These are phyloP conservation scores for Phoma herbarum DNA, from an alignment of 2,329 filamentous ascomycete genomes.

Conservation along the genomic window DNA sequence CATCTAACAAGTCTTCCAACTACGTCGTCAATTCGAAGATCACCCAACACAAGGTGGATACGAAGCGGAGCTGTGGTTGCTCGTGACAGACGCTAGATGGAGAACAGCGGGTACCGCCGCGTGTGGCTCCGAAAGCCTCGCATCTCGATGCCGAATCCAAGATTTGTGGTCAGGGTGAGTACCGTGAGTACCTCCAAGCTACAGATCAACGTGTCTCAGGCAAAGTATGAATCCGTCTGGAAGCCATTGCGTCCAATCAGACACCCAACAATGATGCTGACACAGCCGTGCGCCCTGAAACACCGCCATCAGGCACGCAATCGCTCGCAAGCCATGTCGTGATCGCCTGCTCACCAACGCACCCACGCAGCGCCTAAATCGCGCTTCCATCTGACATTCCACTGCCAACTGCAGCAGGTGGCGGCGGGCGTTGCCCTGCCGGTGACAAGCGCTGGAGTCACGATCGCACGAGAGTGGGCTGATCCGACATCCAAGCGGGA, in stretches of 20 bases:
- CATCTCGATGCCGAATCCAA: neutral
- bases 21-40: neutral
- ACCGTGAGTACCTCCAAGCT: neutral
- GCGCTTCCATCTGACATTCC: constrained; percentile 5
- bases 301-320: constrained; percentile 20
- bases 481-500: constrained; percentile 17
- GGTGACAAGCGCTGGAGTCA: constrained; percentile 10
- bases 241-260: constrained; percentile 18
- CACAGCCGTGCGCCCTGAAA: constrained; percentile 5
- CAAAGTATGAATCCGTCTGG: neutral
- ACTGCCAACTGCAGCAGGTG: constrained; percentile 6
- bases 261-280: constrained; percentile 20
- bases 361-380: constrained; percentile 2
- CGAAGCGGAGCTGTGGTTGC: neutral
- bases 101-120: neutral
- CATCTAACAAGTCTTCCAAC: neutral
- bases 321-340: constrained; percentile 29
- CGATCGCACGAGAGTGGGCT: constrained; percentile 34
- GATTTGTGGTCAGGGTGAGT: neutral
- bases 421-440: neutral
- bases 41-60: neutral
- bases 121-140: neutral
- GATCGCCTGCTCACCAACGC: constrained; percentile 28
- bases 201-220: neutral
- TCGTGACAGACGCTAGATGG: neutral